Evolutionary conservation across 148 eudicot genomes (phyloP).

Genomic region (Arbutus unedo): DNA sequence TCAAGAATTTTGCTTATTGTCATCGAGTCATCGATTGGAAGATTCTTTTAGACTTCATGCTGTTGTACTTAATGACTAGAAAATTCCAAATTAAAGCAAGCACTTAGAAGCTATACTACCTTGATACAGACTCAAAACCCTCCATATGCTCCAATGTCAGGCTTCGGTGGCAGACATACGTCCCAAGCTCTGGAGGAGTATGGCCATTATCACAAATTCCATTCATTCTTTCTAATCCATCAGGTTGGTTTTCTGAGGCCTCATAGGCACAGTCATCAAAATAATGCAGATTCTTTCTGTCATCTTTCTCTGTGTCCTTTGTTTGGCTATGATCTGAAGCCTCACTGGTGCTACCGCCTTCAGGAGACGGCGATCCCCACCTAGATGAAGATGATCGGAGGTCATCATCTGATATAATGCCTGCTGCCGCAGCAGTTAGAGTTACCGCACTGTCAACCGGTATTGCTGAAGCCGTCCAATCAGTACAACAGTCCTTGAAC

Average conservation of each 20-base stretch:
- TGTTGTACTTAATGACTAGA: not conserved
- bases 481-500: slow-evolving; percentile 27
- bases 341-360: slow-evolving; percentile 56
- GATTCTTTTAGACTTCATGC: too few species aligned
- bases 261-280: slow-evolving; percentile 51
- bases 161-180: slow-evolving; percentile 29
- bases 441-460: slow-evolving; percentile 72
- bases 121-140: slow-evolving; percentile 64
- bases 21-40: too few species aligned
- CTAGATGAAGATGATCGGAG: slow-evolving; percentile 46
- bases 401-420: slow-evolving; percentile 59
- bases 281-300: slow-evolving; percentile 34
- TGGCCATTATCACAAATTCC: slow-evolving; percentile 41
- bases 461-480: slow-evolving; percentile 80
- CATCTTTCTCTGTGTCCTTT: slow-evolving; percentile 41
- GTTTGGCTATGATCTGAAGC: slow-evolving; percentile 56
- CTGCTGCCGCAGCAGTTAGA: slow-evolving; percentile 80
- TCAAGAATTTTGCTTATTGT: too few species aligned
- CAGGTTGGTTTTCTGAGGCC: slow-evolving; percentile 42
- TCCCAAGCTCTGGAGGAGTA: slow-evolving; percentile 36
- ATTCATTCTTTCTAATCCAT: slow-evolving; percentile 32
- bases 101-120: slow-evolving; percentile 36
- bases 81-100: not conserved
- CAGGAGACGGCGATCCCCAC: slow-evolving; percentile 55
- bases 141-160: slow-evolving; percentile 44